These are phyloP conservation scores for Backusella macrospora DNA, from an alignment of 192 early-diverging fungal species.

Conservation along the genomic window DNA sequence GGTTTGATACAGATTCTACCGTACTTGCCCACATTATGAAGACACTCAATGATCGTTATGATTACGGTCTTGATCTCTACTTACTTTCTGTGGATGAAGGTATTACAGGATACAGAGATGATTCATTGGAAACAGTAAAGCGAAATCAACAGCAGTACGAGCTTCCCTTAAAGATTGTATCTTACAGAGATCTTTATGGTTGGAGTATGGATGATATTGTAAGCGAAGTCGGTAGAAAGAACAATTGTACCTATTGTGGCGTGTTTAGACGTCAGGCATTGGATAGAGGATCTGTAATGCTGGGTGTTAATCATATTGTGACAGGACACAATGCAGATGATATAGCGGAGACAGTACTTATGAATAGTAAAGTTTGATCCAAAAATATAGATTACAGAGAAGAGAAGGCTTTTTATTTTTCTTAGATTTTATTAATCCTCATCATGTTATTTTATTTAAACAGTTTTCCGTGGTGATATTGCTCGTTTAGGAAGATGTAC, in stretches of 20 bases:
- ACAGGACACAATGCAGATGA: slow-evolving; percentile 99
- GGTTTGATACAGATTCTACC: slow-evolving; percentile 75
- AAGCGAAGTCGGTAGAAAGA: slow-evolving; percentile 90
- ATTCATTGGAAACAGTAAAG: slow-evolving; percentile 97
- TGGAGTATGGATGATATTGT: slow-evolving; percentile 99
- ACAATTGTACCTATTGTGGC: slow-evolving; percentile 99
- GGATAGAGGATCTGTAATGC: slow-evolving; percentile 90
- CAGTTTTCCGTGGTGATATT: slow-evolving; percentile 93
- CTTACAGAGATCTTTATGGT: slow-evolving; percentile 94
- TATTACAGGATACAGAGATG: slow-evolving; percentile 96
- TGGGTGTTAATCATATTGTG: slow-evolving; percentile 93
- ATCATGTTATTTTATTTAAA: neutral
- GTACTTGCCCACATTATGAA: slow-evolving; percentile 96
- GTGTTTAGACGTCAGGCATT: slow-evolving; percentile 97
- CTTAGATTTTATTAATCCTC: neutral
- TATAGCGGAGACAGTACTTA: slow-evolving; percentile 97
- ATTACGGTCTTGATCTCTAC: slow-evolving; percentile 89
- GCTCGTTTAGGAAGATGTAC: slow-evolving; percentile 92
- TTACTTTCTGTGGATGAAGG: slow-evolving; percentile 98
- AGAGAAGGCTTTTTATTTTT: too few species aligned
- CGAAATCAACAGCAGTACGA: slow-evolving; percentile 92
- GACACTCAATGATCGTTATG: slow-evolving; percentile 87
- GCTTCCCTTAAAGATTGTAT: slow-evolving; percentile 92
- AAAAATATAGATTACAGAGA: neutral
- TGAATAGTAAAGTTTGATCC: slow-evolving; percentile 78